These are phyloP conservation scores for Talaromyces ruber DNA, from an alignment of 495 filamentous ascomycete species.

Conservation along the genomic window DNA sequence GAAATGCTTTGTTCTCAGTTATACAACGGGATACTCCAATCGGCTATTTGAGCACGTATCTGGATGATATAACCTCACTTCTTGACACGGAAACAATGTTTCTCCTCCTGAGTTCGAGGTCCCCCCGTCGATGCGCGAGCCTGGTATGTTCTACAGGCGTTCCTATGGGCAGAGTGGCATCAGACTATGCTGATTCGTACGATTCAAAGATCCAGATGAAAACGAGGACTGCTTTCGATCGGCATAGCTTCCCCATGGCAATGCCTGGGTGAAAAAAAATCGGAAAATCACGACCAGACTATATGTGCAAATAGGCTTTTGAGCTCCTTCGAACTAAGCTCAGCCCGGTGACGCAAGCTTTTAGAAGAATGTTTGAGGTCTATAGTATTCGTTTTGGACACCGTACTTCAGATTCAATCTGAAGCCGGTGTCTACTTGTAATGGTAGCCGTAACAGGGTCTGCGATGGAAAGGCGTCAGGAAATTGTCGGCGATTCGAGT, in stretches of 20 bases:
- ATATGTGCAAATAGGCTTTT: slow-evolving; percentile 15
- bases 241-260: not conserved
- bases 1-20: not conserved
- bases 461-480: slow-evolving; percentile 8
- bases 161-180: slow-evolving; percentile 13
- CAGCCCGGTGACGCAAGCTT: not conserved
- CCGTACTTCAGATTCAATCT: slow-evolving; percentile 1
- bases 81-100: not conserved
- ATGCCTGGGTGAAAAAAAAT: not conserved
- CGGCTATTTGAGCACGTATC: not conserved
- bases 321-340: slow-evolving; percentile 6
- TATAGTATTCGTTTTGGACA: not conserved
- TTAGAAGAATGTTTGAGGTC: not conserved
- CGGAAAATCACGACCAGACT: not conserved
- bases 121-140: not conserved
- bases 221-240: not conserved
- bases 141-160: slow-evolving; percentile 8
- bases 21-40: not conserved
- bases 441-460: slow-evolving; percentile 1
- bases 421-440: not conserved
- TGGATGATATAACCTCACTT: not conserved
- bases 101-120: not conserved
- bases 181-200: slow-evolving; percentile 6
- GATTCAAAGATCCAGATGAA: not conserved
- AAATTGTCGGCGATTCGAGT: slow-evolving; percentile 11